These are phyloP conservation scores for Hygrophila difformis DNA, from an alignment of 257 asterid species.

Conservation along the genomic window DNA sequence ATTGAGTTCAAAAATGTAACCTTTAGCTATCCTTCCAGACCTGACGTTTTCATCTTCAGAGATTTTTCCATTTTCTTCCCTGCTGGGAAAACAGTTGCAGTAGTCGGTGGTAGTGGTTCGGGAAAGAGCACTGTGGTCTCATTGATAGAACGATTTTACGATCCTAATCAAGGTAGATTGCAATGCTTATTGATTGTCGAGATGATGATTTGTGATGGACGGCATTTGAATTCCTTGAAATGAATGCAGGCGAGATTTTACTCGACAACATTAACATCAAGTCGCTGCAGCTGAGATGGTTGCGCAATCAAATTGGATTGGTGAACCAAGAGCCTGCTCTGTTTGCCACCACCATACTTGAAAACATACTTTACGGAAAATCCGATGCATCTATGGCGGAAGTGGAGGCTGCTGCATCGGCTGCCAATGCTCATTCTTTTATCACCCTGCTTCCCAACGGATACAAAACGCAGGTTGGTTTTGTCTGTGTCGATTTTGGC, in stretches of 20 bases:
- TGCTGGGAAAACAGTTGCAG: constrained; percentile 95
- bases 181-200: neutral
- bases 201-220: neutral
- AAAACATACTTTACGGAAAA: constrained; percentile 87
- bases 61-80: constrained; percentile 91
- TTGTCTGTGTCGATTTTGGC: no score
- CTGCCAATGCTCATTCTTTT: constrained; percentile 93
- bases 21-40: constrained; percentile 94
- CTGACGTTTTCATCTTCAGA: constrained; percentile 85
- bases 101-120: no score
- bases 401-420: constrained; percentile 88
- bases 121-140: constrained; percentile 98
- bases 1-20: constrained; percentile 85
- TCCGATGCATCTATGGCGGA: constrained; percentile 86
- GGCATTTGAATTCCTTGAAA: constrained; percentile 3
- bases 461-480: constrained; percentile 75
- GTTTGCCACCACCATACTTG: constrained; percentile 92
- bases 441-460: constrained; percentile 88
- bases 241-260: constrained; percentile 71
- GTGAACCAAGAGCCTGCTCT: constrained; percentile 99
- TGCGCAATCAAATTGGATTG: constrained; percentile 87
- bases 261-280: constrained; percentile 76
- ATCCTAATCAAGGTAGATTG: constrained; percentile 76
- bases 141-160: constrained; percentile 85
- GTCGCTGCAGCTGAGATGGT: constrained; percentile 78